A percentile compares a stretch with the other conserved stretches of the same genome.
phyloP scores from a whole-genome alignment of 495 filamentous ascomycete species.

The Aspergillus haitiensis region DNA sequence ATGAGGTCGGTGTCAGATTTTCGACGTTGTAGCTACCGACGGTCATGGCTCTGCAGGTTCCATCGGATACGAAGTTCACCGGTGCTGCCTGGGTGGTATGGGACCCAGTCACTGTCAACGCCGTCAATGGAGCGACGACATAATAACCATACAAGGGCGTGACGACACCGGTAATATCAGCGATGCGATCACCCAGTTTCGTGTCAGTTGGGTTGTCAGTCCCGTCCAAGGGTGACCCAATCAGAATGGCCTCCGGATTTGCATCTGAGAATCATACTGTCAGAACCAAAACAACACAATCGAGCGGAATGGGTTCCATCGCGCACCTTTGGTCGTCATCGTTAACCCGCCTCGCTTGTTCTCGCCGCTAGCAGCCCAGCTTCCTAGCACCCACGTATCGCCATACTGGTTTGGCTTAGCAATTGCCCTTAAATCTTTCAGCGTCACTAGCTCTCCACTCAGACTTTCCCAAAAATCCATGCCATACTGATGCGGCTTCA shows the following conservation, averaged over 20 bases:
- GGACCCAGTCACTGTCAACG: slow-evolving; percentile 40
- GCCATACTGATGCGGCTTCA: slow-evolving; percentile 55
- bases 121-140: slow-evolving; percentile 55
- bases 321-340: slow-evolving; percentile 41
- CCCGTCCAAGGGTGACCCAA: slow-evolving; percentile 59
- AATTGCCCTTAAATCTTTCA: slow-evolving; percentile 49
- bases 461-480: slow-evolving; percentile 67
- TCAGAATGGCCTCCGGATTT: slow-evolving; percentile 62
- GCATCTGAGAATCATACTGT: slow-evolving; percentile 39
- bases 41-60: slow-evolving; percentile 52
- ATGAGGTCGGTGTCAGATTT: slow-evolving; percentile 51
- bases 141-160: slow-evolving; percentile 60
- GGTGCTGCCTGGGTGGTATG: slow-evolving; percentile 32
- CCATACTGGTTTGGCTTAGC: slow-evolving; percentile 56
- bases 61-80: slow-evolving; percentile 43
- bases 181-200: slow-evolving; percentile 56
- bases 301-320: neutral
- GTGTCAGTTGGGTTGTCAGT: slow-evolving; percentile 52
- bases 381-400: slow-evolving; percentile 61
- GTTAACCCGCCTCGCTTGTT: slow-evolving; percentile 59
- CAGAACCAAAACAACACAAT: slow-evolving; percentile 2
- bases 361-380: slow-evolving; percentile 52
- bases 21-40: slow-evolving; percentile 63
- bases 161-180: slow-evolving; percentile 59
- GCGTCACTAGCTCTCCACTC: slow-evolving; percentile 56